Conservation (phyloP, 139 green algal species). For the Chlamydomonas incerta region DNA sequence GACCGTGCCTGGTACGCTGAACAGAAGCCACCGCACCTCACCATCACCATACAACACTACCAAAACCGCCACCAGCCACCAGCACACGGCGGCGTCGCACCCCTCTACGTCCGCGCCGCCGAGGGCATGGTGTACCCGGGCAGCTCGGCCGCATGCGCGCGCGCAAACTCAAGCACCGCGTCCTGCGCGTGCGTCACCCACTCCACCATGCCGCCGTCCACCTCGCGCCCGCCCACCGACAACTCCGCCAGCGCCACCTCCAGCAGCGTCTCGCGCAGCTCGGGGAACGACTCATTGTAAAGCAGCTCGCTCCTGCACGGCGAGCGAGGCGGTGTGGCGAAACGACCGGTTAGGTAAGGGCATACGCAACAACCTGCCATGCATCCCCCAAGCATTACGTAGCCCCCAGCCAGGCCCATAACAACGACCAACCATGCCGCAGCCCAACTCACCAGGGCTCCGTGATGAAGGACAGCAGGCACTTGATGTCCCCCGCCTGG, state of each 20-base stretch:
- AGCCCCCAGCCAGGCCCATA: no score
- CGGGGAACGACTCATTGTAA: conserved; percentile 62
- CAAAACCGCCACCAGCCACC: no score
- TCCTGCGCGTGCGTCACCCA: conserved; percentile 22
- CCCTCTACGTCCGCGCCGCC: not conserved
- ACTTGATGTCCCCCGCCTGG: conserved; percentile 10
- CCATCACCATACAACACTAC: no score
- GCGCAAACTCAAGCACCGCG: conserved; percentile 43
- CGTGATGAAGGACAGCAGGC: conserved; percentile 53
- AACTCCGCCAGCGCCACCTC: conserved; percentile 9
- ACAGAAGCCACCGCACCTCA: no score
- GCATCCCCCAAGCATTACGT: no score
- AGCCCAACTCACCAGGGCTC: conserved; percentile 59
- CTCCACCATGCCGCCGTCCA: conserved; percentile 19
- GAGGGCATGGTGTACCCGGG: conserved; percentile 32
- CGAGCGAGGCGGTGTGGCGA: no score
- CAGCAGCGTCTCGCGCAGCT: conserved; percentile 46
- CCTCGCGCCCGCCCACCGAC: not conserved
- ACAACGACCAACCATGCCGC: no score
- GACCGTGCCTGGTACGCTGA: no score
- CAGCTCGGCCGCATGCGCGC: conserved; percentile 34
- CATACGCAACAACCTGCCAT: no score
- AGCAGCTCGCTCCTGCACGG: conserved; percentile 46
- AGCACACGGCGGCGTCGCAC: no score
- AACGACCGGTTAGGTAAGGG: no score